Evolutionary conservation across 768 basidiomycete species (phyloP).

Genomic region (Holtermannia corniformis): DNA sequence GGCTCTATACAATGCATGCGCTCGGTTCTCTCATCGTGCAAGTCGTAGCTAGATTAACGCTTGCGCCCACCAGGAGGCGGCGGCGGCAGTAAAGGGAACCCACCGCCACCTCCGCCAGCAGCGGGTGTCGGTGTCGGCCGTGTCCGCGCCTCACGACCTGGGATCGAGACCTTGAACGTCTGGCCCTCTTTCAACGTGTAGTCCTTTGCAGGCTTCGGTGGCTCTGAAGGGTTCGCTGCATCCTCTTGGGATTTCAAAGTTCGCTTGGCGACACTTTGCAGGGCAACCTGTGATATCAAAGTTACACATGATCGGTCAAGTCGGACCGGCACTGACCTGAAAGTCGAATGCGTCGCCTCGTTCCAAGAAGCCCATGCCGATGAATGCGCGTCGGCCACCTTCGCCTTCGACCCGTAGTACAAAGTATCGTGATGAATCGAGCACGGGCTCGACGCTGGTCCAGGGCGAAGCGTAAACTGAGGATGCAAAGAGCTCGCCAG

Average conservation of each 20-base stretch:
- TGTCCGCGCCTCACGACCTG: slow-evolving; percentile 47
- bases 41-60: no score
- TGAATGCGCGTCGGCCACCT: slow-evolving; percentile 72
- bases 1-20: no score
- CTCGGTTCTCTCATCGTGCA: no score
- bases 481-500: slow-evolving; percentile 68
- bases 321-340: slow-evolving; percentile 50
- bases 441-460: slow-evolving; percentile 84
- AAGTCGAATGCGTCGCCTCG: slow-evolving; percentile 81
- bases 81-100: slow-evolving; percentile 34
- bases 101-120: slow-evolving; percentile 17
- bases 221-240: slow-evolving; percentile 48
- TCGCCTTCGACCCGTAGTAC: slow-evolving; percentile 81
- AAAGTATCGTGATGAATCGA: slow-evolving; percentile 92
- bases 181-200: slow-evolving; percentile 91
- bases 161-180: slow-evolving; percentile 83
- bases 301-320: slow-evolving; percentile 56
- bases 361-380: slow-evolving; percentile 87
- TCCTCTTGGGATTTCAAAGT: slow-evolving; percentile 48
- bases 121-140: slow-evolving; percentile 4
- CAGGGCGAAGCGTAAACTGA: slow-evolving; percentile 68
- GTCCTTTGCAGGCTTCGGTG: slow-evolving; percentile 67
- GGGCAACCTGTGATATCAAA: slow-evolving; percentile 63
- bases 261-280: slow-evolving; percentile 42
- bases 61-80: slow-evolving; percentile 29